Base-by-base conservation (phyloP, 345 rosid genomes). In the Populus tremula region DNA sequence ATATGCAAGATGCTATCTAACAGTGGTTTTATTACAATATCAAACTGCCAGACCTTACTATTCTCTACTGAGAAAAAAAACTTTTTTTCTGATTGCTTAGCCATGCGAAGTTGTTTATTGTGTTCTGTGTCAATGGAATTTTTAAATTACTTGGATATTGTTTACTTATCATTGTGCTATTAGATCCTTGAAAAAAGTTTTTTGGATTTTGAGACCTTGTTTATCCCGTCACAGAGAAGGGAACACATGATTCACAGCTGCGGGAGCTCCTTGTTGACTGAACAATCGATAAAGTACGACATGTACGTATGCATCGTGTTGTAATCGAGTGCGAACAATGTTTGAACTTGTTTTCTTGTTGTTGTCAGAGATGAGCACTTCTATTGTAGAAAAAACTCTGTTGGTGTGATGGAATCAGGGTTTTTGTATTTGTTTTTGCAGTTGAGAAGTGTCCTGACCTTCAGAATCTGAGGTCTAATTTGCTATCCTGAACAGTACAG, bases 211-310 rank as follows among this genome's bases (percentile, higher is more conserved):
- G 49, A 45, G 14, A 12, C 16, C 2, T 45, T 16, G 20, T 35
- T 36, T 72, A 1, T 56, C 3, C 36, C 66, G 31, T n/a, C 21
- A 66, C 70, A 68, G 75, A 68, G 62, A 68, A 73, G 45, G 70
- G 63, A 7, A 16, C 43, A n/a, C 69, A 31, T 4, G 35, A 70
- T 27, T 18, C 72, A 39, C 76, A 11, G 67, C 29, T 49, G 39
- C 41, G 50, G 69, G 35, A 53, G 71, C 59, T 81, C 61, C 33
- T 77, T 14, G 47, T 69, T 2, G 81, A 81, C 29, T 81, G 63
- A 74, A 65, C 23, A 18, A 27, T n/a, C 20, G 31, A 13, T 21
- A 20, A 39, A 23, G 36, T 0, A 2, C 5, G 69, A 20, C 38
- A 1, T 29, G 5, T 8, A 20, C 38, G 1, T 16, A 12, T 8